phyloP scores from a whole-genome alignment of 2,329 filamentous ascomycete species.

The Ophiostoma australiae region DNA sequence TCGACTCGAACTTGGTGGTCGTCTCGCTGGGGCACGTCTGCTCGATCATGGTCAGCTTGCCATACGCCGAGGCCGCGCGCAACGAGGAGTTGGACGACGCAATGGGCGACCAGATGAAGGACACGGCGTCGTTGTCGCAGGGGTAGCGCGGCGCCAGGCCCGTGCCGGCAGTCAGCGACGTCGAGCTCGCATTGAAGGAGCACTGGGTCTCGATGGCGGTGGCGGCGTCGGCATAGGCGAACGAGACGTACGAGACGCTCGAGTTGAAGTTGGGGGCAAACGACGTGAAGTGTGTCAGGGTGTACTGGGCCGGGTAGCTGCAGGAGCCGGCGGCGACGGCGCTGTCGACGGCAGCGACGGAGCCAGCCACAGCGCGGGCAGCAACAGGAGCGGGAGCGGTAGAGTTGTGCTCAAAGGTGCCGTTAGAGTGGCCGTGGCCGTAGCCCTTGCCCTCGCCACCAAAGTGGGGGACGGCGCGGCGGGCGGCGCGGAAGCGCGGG shows the following conservation, averaged over 20 bases:
- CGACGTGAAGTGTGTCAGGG: slow-evolving; percentile 37
- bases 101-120: slow-evolving; percentile 41
- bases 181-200: slow-evolving; percentile 42
- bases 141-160: slow-evolving; percentile 38
- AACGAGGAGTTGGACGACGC: slow-evolving; percentile 6
- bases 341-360: not conserved
- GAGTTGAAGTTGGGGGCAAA: slow-evolving; percentile 34
- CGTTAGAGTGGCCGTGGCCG: not conserved
- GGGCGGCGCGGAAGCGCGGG: not conserved
- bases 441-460: not conserved
- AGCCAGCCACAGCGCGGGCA: not conserved
- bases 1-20: slow-evolving; percentile 25
- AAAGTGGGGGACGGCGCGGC: not conserved
- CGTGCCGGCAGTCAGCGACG: slow-evolving; percentile 32
- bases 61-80: slow-evolving; percentile 20
- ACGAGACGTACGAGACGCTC: slow-evolving; percentile 35
- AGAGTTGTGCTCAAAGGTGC: not conserved
- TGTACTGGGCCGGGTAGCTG: slow-evolving; percentile 34
- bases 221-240: slow-evolving; percentile 40
- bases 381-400: not conserved
- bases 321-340: slow-evolving; percentile 16
- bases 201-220: slow-evolving; percentile 42
- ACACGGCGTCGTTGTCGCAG: slow-evolving; percentile 40
- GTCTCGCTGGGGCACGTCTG: slow-evolving; percentile 38
- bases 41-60: slow-evolving; percentile 43